Percentiles rank a stretch among this genome's conserved stretches.
phyloP scores from a whole-genome alignment of 441 rosid genomes.

The Iberis amara region DNA sequence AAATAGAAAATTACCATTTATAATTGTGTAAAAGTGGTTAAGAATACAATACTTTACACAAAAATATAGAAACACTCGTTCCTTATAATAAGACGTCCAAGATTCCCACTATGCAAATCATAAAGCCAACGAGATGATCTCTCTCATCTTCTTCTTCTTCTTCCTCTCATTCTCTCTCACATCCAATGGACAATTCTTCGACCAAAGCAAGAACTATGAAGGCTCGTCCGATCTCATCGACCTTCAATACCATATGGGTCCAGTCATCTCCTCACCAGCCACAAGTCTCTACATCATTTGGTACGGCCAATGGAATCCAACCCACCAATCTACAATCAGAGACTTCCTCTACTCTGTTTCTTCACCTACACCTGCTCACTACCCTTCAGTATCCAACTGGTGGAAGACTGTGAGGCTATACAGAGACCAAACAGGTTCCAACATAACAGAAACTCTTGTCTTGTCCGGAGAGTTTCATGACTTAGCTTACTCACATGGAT shows the following conservation, averaged over 20 bases:
- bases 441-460: slow-evolving; percentile 54
- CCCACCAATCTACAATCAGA: slow-evolving; percentile 74
- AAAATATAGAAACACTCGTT: background rate
- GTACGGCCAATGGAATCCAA: slow-evolving; percentile 79
- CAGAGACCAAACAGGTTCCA: slow-evolving; percentile 79
- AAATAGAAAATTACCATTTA: too few species aligned
- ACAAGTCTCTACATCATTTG: slow-evolving; percentile 78
- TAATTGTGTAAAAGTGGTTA: too few species aligned
- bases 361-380: slow-evolving; percentile 31
- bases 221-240: slow-evolving; percentile 88
- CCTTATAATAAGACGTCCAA: slow-evolving; percentile 13
- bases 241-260: slow-evolving; percentile 89
- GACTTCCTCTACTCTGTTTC: slow-evolving; percentile 79
- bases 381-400: slow-evolving; percentile 80
- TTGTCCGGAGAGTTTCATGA: slow-evolving; percentile 75
- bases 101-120: slow-evolving; percentile 9
- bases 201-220: slow-evolving; percentile 66
- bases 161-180: slow-evolving; percentile 12
- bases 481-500: slow-evolving; percentile 77
- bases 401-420: slow-evolving; percentile 79
- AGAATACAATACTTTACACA: too few species aligned
- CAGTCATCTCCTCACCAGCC: slow-evolving; percentile 54
- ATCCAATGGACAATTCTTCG: slow-evolving; percentile 30
- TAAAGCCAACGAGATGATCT: slow-evolving; percentile 14
- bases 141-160: slow-evolving; percentile 17